phyloP scores from a whole-genome alignment of 768 basidiomycete species.

The Leccinum aurantiacum region DNA sequence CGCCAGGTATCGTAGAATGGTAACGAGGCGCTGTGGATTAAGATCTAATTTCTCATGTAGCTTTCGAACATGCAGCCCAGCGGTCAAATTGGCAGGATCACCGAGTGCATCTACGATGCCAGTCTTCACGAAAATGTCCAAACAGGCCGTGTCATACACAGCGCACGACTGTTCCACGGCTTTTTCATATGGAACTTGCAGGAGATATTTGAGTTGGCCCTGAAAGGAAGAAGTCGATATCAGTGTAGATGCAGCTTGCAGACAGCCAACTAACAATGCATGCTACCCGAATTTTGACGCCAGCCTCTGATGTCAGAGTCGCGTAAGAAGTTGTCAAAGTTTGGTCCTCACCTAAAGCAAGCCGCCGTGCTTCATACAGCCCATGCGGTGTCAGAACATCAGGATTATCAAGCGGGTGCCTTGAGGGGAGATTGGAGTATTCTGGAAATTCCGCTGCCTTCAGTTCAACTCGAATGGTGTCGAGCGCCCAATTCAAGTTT shows the following conservation, averaged over 20 bases:
- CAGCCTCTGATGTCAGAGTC: neutral
- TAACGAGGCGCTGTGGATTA: neutral
- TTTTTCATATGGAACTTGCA: slow-evolving; percentile 6
- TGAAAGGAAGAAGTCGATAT: neutral
- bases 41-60: neutral
- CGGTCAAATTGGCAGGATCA: neutral
- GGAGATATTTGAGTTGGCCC: slow-evolving; percentile 7
- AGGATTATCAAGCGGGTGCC: neutral
- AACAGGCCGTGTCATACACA: slow-evolving; percentile 5
- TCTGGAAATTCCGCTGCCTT: neutral
- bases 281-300: neutral
- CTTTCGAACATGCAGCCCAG: neutral
- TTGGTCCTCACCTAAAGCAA: neutral
- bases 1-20: neutral
- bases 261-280: neutral
- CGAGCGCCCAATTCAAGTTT: neutral
- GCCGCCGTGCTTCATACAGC: neutral
- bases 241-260: neutral
- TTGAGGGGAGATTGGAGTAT: neutral
- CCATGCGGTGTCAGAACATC: neutral
- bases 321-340: neutral
- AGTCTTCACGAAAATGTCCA: neutral
- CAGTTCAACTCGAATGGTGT: neutral
- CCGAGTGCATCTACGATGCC: slow-evolving; percentile 4
- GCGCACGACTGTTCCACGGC: slow-evolving; percentile 2